These are phyloP conservation scores for Trypanosoma rangeli DNA, from an alignment of 208 protist genomes.

Conservation along the genomic window DNA sequence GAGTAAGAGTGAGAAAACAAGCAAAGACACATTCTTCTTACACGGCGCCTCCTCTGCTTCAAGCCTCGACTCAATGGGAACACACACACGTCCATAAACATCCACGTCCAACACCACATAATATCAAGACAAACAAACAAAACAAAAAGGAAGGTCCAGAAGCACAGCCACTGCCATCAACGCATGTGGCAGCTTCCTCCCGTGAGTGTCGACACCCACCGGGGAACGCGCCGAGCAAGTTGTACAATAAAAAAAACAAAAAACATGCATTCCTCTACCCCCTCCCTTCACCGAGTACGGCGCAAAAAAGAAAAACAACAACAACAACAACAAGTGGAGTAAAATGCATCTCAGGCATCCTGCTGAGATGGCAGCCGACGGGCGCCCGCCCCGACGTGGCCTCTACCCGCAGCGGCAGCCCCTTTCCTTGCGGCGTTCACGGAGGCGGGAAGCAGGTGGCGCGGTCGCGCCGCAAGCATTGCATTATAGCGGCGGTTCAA, in stretches of 20 bases:
- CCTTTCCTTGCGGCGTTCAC: background rate
- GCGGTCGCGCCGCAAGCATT: background rate
- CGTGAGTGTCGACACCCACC: background rate
- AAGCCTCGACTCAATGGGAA: too few species aligned
- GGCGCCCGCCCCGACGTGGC: background rate
- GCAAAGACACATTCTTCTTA: too few species aligned
- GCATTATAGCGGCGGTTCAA: conserved; percentile 4
- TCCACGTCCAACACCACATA: background rate
- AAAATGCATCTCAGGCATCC: background rate
- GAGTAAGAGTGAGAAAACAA: conserved; percentile 1
- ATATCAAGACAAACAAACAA: background rate
- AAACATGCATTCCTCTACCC: too few species aligned
- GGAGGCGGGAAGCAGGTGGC: background rate
- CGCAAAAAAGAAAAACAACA: background rate
- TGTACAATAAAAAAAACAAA: background rate
- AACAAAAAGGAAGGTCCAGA: background rate
- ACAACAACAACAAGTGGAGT: background rate
- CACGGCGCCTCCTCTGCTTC: too few species aligned
- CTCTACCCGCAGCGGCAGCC: background rate
- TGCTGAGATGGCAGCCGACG: background rate
- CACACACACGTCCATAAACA: too few species aligned
- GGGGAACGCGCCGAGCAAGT: background rate
- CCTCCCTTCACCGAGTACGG: too few species aligned
- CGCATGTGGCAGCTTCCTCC: background rate
- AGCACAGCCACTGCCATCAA: background rate